Base-by-base conservation (phyloP, 2,329 filamentous ascomycete species). In the Talaromyces islandicus region DNA sequence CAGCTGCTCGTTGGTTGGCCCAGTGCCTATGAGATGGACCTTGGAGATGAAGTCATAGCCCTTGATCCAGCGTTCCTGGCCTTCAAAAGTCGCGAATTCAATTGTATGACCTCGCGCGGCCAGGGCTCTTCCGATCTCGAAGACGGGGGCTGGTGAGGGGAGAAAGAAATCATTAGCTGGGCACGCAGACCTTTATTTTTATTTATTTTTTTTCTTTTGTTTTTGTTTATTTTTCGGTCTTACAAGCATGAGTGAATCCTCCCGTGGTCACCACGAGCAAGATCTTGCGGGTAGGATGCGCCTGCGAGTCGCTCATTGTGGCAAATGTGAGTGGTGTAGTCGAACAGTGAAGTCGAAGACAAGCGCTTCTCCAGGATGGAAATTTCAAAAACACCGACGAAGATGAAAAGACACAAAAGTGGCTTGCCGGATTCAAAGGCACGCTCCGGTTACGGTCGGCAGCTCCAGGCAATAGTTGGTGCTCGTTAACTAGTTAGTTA, bases 61-160 rank as follows among this genome's bases (percentile, higher is more conserved):
- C 2, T 67, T 57, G 10, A 65, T 64, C 75, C 75, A 78, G 32
- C 56, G 50, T 30, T 76, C 73, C 60, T 77, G 75, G 11, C 72
- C 72, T 7, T 69, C 60, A 30, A 71, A 68, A 1, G 75, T 78
- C 21, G 74, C 75, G 35, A 78, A 78, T 19, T 74, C 70, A 56
- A 79, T 65, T 7, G 59, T 64, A 59, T 77, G 71, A 21, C 75
- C 72, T 29, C 74, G 69, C 7, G 68, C 60, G 24, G 73, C 66
- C 12, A 77, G 69, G 0, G 72, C 66, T 10, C 66, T 64, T 21
- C 71, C 72, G 32, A 77, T 67, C 58, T 77, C 73, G 17, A 77
- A 67, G 6, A 77, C 65, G 1, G 73, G 73, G 2, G 70, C 74
- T 56, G 46, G 54, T 10, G 25, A 50, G 17, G n/a, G 21, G 41